Evolutionary conservation across 2,329 filamentous ascomycete species (phyloP), one percentile per base, ranked within the genome.

Genomic region (Verticillium longisporum): DNA sequence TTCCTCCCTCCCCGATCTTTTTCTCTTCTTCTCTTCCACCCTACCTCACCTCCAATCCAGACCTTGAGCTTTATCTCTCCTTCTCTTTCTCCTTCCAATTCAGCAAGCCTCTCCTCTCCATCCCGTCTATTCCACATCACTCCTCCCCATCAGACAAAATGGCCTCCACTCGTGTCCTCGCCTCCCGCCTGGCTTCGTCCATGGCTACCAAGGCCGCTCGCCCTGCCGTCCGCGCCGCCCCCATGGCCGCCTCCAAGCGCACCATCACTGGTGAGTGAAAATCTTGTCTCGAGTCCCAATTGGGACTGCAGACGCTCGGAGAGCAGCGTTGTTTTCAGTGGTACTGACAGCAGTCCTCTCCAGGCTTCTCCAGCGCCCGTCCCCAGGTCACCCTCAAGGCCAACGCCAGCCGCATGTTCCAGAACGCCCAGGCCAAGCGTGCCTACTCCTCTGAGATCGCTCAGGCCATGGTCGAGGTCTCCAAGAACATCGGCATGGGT

Each of bases 401-500:
- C 78, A 83, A 84, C 77, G 81, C 80, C 75, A 84, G 84, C 79
- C 82, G 85, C 78, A 85, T 83, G 73, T 86, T 85, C 82, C 78
- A 82, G 77, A 72, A 75, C 68, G 75, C 80, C 74, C 72, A 73
- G 69, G 80, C 84, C 76, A 86, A 84, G 78, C 89, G 89, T 76
- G 85, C 87, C 77, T 93, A 92, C 88, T 91, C 88, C 74, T 92
- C 90, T 75, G 90, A 93, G 87, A 90, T 93, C 80, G 89, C 90
- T 82, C 84, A 89, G 78, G 90, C 90, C 79, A 88, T 93, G 83
- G 90, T 93, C 78, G 89, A 92, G 85, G 89, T 91, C 81, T 92
- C 90, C 80, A 90, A 92, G 87, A 92, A 92, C 88, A 78, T 92
- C 75, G 90, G 90, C 86, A 92, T 92, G 89, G 90, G 90, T 80